phyloP scores from a whole-genome alignment of 192 early-diverging fungal genomes.

The Gaertneriomyces sp. region DNA sequence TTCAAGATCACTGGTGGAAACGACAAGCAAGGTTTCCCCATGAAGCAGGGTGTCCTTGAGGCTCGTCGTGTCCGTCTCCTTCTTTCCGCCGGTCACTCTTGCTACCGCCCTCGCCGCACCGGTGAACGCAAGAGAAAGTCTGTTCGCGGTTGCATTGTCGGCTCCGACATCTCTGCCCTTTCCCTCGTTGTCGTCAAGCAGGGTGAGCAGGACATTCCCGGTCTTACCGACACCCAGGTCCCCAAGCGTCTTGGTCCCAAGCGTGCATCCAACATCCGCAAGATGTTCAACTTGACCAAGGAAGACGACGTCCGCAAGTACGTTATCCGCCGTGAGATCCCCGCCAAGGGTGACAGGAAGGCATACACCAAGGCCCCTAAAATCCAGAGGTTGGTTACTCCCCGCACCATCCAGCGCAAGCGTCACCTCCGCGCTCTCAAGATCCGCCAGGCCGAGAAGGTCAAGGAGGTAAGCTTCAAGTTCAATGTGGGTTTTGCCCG shows the following conservation, averaged over 20 bases:
- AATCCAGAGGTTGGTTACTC: conserved; percentile 98
- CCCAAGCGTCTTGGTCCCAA: conserved; percentile 99
- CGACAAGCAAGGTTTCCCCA: conserved; percentile 97
- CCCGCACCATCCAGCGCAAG: conserved; percentile 94
- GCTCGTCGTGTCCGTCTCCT: conserved; percentile 57
- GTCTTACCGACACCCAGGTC: conserved; percentile 85
- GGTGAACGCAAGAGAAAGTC: conserved; percentile 99
- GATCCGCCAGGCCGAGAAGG: conserved; percentile 74
- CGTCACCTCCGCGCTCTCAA: conserved; percentile 84
- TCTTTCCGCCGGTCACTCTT: conserved; percentile 90
- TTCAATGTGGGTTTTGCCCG: background rate
- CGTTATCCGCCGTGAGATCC: conserved; percentile 96
- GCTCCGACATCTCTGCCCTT: conserved; percentile 86
- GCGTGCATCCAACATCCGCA: conserved; percentile 97
- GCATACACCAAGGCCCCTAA: conserved; percentile 94
- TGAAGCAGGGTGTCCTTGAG: conserved; percentile 96
- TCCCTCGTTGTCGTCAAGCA: conserved; percentile 95
- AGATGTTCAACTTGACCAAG: conserved; percentile 97
- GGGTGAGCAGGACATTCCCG: conserved; percentile 93
- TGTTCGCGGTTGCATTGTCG: conserved; percentile 98
- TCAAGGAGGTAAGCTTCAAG: conserved; percentile 56
- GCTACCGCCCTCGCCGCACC: conserved; percentile 94
- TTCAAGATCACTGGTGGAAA: conserved; percentile 99
- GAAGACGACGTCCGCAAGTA: conserved; percentile 99
- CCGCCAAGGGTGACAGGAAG: conserved; percentile 78